phyloP scores from a whole-genome alignment of 2,329 filamentous ascomycete species.

The Penicillium sp. region DNA sequence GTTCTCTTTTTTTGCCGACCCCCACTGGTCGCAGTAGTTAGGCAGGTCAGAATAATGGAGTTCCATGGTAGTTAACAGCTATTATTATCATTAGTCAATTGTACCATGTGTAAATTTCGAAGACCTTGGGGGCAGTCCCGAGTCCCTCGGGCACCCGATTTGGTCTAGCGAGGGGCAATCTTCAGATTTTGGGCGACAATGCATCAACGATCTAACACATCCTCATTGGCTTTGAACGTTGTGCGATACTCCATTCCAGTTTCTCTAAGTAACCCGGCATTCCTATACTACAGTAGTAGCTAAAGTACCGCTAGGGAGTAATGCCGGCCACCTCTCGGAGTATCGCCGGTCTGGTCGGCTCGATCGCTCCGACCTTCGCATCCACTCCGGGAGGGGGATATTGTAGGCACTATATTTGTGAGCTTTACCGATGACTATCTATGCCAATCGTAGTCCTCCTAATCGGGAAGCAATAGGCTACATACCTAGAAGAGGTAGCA shows the following conservation, averaged over 20 bases:
- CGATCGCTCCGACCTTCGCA: slow-evolving; percentile 22
- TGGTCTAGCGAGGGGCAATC: slow-evolving; percentile 14
- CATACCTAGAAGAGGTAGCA: no score
- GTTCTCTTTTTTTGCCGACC: slow-evolving; percentile 14
- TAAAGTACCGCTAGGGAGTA: not conserved
- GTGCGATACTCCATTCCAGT: not conserved
- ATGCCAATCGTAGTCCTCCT: no score
- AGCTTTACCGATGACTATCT: not conserved
- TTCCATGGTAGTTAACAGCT: not conserved
- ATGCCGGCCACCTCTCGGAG: slow-evolving; percentile 18
- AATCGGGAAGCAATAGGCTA: no score
- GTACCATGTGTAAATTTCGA: not conserved
- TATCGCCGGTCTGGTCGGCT: slow-evolving; percentile 21
- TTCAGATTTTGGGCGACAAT: not conserved
- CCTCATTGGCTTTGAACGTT: not conserved
- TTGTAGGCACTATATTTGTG: not conserved
- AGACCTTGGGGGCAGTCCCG: not conserved
- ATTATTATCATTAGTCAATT: not conserved
- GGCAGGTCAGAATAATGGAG: not conserved
- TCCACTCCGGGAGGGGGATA: not conserved
- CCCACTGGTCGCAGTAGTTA: not conserved
- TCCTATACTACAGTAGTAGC: not conserved
- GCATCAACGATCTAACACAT: not conserved
- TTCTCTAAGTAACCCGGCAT: not conserved
- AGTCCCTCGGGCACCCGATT: slow-evolving; percentile 22